Evolutionary conservation across 2,329 filamentous ascomycete species (phyloP), one percentile per base, ranked within the genome.

Genomic region (Diplodia scrobiculata): DNA sequence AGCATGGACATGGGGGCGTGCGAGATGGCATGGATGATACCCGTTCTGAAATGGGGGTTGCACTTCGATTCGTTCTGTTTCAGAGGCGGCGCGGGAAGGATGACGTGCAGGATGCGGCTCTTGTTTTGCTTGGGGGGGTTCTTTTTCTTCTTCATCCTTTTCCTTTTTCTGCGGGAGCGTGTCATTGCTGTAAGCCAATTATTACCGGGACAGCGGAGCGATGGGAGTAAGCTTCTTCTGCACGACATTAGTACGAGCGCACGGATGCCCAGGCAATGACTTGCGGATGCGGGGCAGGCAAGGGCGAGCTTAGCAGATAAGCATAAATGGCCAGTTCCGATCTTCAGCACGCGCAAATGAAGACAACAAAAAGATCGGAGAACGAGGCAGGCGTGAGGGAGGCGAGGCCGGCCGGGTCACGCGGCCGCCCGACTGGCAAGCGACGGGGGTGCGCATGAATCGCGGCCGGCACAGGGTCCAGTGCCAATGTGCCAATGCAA

Each of bases 91-190:
- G 34, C 41, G 45, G 58, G 17, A 47, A 50, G 41, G 45, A 62
- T 62, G 58, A 62, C 50, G 50, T 54, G 50, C 50, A 45, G 36
- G 17, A 45, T 53, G 62, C 62, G 50, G 50, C 32, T 63, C 47
- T 27, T 5, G 1, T 14, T 64, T 32, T 53, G 7, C 29, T 11
- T 32, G 41, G 32, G 19, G 19, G n/a, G 38, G 45, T 53, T 52
- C 25, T 9, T 29, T 54, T 45, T 27, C 21, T 63, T 63, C 36
- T 45, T 25, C 29, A 32, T 53, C 60, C 36, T 21, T 53, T 53
- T 36, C 60, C 53, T 34, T 38, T 21, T 63, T 41, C 32, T n/a
- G 55, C 36, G 14, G 21, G 25, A 27, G n/a, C 9, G 29, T 9
- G 17, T 13, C 34, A 36, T 36, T 36, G 34, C 34, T 36, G 34